Percentiles rank a stretch among this genome's conserved stretches.
phyloP scores from a whole-genome alignment of 2,329 filamentous ascomycete species.

The Paraphoma sp. region DNA sequence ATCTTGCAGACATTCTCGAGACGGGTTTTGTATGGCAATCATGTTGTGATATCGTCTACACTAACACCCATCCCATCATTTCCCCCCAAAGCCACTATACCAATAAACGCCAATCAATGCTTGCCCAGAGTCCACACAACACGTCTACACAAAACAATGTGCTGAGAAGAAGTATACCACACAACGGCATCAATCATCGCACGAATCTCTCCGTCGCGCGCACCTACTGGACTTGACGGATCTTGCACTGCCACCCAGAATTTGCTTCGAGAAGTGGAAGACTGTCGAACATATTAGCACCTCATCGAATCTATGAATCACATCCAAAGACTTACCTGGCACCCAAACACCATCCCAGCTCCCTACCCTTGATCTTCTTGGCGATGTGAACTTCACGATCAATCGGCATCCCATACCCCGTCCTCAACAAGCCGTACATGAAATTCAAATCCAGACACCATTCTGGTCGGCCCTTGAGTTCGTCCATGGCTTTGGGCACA shows the following conservation, averaged over 20 bases:
- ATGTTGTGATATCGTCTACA: background rate
- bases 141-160: constrained; percentile 1
- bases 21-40: background rate
- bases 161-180: background rate
- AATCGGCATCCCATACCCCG: constrained; percentile 97
- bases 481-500: constrained; percentile 77
- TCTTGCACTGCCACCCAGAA: constrained; percentile 89
- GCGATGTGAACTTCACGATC: constrained; percentile 96
- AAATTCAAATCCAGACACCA: constrained; percentile 96
- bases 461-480: constrained; percentile 83
- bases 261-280: constrained; percentile 80
- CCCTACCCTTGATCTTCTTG: constrained; percentile 98
- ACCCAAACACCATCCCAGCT: constrained; percentile 96
- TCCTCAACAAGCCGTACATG: constrained; percentile 90
- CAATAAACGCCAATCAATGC: constrained; percentile 4
- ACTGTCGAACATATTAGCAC: constrained; percentile 60
- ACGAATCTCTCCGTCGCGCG: background rate
- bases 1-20: background rate
- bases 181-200: background rate
- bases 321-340: constrained; percentile 73
- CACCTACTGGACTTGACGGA: constrained; percentile 68
- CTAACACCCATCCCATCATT: background rate
- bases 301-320: background rate
- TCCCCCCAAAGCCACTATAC: background rate
- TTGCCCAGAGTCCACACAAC: background rate